phyloP scores from a whole-genome alignment of 176 grass and related monocot species.

The Areca catechu region DNA sequence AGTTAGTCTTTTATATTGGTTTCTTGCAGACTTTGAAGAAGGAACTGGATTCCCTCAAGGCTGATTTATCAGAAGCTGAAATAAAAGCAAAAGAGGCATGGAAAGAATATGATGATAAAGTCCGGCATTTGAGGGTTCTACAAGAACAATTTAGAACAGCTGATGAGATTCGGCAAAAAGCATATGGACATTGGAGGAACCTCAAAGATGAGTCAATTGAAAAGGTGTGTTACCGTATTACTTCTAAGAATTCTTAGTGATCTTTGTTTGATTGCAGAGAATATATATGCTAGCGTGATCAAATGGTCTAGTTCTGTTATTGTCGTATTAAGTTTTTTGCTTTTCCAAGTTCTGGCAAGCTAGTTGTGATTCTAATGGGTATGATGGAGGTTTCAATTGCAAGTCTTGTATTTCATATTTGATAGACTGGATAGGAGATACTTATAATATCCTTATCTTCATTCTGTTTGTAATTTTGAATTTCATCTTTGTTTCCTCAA shows the following conservation, averaged over 20 bases:
- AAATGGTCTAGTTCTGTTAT: too few relatives aligned
- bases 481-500: too few relatives aligned
- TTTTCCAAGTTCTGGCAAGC: too few relatives aligned
- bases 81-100: constrained; percentile 42
- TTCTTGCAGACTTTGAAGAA: constrained; percentile 64
- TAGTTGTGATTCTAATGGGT: too few relatives aligned
- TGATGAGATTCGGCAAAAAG: constrained; percentile 66
- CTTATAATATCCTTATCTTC: too few relatives aligned
- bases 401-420: too few relatives aligned
- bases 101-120: constrained; percentile 52
- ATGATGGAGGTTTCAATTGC: too few relatives aligned
- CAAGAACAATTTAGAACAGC: constrained; percentile 49
- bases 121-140: constrained; percentile 26
- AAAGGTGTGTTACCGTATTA: constrained; percentile 46
- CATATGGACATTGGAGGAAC: constrained; percentile 42
- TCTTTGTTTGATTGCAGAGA: not conserved
- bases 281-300: too few relatives aligned
- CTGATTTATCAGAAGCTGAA: constrained; percentile 52
- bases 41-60: constrained; percentile 62
- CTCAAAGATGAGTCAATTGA: constrained; percentile 44
- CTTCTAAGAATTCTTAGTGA: not conserved
- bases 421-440: too few relatives aligned
- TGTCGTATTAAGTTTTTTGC: too few relatives aligned
- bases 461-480: too few relatives aligned
- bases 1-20: constrained; percentile 8